phyloP scores from a whole-genome alignment of 2,329 filamentous ascomycete species.

The Sclerotinia glacialis region DNA sequence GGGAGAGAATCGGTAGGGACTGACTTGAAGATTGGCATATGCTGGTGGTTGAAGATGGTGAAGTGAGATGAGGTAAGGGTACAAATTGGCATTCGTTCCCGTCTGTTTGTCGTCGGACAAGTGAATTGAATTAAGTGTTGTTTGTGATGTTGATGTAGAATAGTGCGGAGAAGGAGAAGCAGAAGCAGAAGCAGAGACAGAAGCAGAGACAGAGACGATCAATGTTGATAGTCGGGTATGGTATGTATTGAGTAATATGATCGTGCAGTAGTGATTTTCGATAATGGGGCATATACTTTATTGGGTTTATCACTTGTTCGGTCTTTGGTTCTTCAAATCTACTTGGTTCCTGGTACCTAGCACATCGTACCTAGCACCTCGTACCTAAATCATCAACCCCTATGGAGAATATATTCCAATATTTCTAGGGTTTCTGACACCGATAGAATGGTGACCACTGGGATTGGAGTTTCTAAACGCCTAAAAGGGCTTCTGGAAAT shows the following conservation, averaged over 20 bases:
- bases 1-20: background rate
- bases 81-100: background rate
- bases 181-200: background rate
- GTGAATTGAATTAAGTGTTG: background rate
- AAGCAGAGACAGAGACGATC: background rate
- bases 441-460: slow-evolving; percentile 6
- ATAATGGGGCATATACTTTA: slow-evolving; percentile 7
- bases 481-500: background rate
- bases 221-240: background rate
- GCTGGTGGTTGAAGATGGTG: background rate
- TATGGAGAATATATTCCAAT: background rate
- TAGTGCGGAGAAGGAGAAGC: background rate
- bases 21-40: slow-evolving; percentile 3
- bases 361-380: background rate
- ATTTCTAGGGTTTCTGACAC: background rate
- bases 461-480: background rate
- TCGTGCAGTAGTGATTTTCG: slow-evolving; percentile 8
- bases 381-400: background rate
- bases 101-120: background rate
- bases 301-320: slow-evolving; percentile 3
- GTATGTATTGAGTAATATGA: background rate
- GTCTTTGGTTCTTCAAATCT: background rate
- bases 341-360: background rate
- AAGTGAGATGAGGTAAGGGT: background rate
- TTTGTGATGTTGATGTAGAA: background rate